Conservation (phyloP, 345 rosid genomes). For the Sapria himalayana region DNA sequence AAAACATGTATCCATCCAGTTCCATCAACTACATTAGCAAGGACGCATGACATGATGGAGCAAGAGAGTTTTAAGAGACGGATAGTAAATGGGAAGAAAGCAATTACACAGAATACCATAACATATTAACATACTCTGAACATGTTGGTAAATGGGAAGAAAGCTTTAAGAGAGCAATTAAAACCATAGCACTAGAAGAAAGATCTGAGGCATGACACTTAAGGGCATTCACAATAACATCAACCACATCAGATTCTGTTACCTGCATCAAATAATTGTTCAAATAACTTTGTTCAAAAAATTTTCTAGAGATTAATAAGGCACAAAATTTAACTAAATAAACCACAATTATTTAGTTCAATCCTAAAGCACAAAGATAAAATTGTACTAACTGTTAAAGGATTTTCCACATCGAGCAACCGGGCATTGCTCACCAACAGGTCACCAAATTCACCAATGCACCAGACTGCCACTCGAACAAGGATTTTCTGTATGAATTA, state of each 20-base stretch:
- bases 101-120: constrained; percentile 1
- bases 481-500: constrained; percentile 54
- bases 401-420: constrained; percentile 73
- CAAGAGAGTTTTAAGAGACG: too few relatives aligned
- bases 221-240: constrained; percentile 50
- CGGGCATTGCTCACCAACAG: constrained; percentile 73
- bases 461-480: constrained; percentile 94
- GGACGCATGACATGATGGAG: too few relatives aligned
- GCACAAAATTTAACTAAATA: constrained; percentile 2
- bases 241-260: constrained; percentile 79
- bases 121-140: constrained; percentile 46
- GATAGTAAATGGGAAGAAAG: neutral
- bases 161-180: constrained; percentile 69
- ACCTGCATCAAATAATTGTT: constrained; percentile 35
- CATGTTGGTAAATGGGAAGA: constrained; percentile 94
- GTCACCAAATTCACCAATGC: constrained; percentile 98
- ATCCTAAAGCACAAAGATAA: constrained; percentile 7
- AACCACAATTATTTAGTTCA: constrained; percentile 6
- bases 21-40: too few relatives aligned
- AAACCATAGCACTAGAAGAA: constrained; percentile 78
- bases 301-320: neutral
- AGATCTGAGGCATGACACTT: constrained; percentile 52
- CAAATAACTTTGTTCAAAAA: constrained; percentile 3
- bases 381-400: constrained; percentile 51
- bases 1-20: too few relatives aligned